Base-by-base conservation (phyloP, 306 rosid species). In the Lathyrus oleraceus region DNA sequence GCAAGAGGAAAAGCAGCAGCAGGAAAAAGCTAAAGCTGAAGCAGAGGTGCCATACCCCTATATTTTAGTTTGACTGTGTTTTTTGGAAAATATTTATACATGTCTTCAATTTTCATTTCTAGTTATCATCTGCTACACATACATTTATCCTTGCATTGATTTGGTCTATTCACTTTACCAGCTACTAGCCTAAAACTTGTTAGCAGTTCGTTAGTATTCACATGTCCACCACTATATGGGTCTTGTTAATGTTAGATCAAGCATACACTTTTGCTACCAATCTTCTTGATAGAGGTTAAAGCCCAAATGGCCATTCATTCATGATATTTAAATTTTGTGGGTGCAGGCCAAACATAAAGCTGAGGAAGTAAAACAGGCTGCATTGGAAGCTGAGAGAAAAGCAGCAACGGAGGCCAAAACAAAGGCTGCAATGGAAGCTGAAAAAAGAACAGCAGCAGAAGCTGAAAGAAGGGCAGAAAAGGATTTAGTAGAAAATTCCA, bases 1-100 rank as follows among this genome's bases (percentile, higher is more conserved):
- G 30, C 87, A 77, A 59, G 96, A 91, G 83, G 97, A 93, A 82
- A 93, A 88, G 67, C 77, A 77, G 19, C 86, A 87, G 71, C 88
- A 86, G 81, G 98, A 90, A 75, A 90, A 81, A 76, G 88, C 91
- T 78, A 93, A 82, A 85, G 90, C 82, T 42, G 97, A 93, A 76
- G 89, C 91, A 7, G 97, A 85, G 90, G 98, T 87, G 9, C 84
- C 66, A 67, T 32, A 30, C 19, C 62, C 80, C 66, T 19, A 27
- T 72, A 36, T 68, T 72, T 75, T 38, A 58, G 44, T 61, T 40
- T 76, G 20, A 20, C 52, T 64, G 7, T 57, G 12, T 73, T 42
- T 60, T 66, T 61, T 69, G 38, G 61, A 70, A 54, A 15, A 39
- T 36, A 1, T 13, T 38, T 48, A 32, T 63, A 12, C 42, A 66